Percentiles rank a stretch among this genome's conserved stretches.
Evolutionary conservation across 306 rosid species (phyloP).

Genomic region (Inga laurina): DNA sequence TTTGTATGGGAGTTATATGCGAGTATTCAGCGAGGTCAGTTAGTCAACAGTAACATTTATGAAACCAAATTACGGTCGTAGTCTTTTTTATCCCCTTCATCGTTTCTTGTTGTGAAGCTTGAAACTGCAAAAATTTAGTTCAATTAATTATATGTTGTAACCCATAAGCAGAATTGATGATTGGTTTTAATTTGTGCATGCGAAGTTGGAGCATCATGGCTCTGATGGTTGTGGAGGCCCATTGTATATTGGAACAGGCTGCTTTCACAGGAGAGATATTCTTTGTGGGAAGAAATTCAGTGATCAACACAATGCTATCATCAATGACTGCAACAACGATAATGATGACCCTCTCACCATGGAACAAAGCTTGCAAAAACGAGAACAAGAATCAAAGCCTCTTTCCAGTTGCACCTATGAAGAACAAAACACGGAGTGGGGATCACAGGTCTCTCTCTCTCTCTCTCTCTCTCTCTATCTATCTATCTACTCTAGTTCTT

Average conservation of each 20-base stretch:
- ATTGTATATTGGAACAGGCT: conserved; percentile 65
- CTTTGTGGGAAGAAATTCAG: conserved; percentile 60
- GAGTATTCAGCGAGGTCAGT: conserved; percentile 42
- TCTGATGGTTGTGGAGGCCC: conserved; percentile 74
- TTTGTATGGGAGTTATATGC: conserved; percentile 41
- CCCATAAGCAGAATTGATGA: background rate
- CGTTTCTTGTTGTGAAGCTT: background rate
- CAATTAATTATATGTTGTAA: background rate
- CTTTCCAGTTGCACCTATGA: conserved; percentile 72
- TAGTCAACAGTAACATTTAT: background rate
- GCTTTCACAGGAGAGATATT: conserved; percentile 79
- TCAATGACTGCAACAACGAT: conserved; percentile 36
- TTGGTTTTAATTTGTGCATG: background rate
- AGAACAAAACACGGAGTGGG: conserved; percentile 82
- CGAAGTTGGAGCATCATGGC: conserved; percentile 67
- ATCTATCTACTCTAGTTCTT: background rate
- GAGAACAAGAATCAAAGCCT: conserved; percentile 53
- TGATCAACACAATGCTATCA: conserved; percentile 16
- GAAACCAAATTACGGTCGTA: background rate
- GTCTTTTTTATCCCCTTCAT: background rate
- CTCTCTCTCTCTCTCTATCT: background rate
- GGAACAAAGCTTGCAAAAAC: conserved; percentile 23
- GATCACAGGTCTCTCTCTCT: conserved; percentile 54
- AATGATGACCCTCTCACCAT: conserved; percentile 21
- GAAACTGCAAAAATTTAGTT: background rate